Percentiles rank a stretch among this genome's conserved stretches.
These are phyloP conservation scores for Pseudonectria buxi DNA, from an alignment of 2,329 filamentous ascomycete genomes.

Conservation along the genomic window DNA sequence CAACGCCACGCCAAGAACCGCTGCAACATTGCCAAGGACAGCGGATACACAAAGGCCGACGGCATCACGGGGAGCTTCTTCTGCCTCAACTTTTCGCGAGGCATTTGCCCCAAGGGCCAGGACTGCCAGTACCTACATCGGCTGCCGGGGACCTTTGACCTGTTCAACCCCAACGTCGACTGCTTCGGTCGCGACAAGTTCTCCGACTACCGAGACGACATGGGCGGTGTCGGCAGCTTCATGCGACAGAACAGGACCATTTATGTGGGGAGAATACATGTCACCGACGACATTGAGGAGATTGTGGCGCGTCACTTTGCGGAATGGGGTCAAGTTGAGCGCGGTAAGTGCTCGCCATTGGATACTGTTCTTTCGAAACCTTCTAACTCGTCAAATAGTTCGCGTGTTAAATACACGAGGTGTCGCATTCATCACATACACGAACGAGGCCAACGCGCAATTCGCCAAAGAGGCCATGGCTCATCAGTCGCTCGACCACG, in stretches of 20 bases:
- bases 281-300: conserved; percentile 95
- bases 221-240: conserved; percentile 94
- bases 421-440: conserved; percentile 92
- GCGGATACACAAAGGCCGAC: conserved; percentile 73
- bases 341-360: conserved; percentile 38
- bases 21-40: conserved; percentile 77
- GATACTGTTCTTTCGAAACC: not conserved
- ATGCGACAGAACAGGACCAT: conserved; percentile 90
- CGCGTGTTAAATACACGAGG: conserved; percentile 83
- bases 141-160: conserved; percentile 76
- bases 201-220: conserved; percentile 89
- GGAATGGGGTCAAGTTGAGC: conserved; percentile 92
- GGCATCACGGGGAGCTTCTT: conserved; percentile 76
- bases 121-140: conserved; percentile 94
- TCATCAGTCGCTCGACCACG: conserved; percentile 84
- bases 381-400: conserved; percentile 28
- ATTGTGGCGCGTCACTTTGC: conserved; percentile 90
- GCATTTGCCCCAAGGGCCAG: conserved; percentile 73
- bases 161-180: conserved; percentile 91
- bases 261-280: conserved; percentile 89
- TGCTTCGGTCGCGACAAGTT: conserved; percentile 87
- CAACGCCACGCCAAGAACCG: conserved; percentile 77
- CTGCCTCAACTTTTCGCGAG: conserved; percentile 86
- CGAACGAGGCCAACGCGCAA: conserved; percentile 81
- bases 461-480: conserved; percentile 96